phyloP scores from a whole-genome alignment of 805 yeast species.

The Barnettozyma salicaria region DNA sequence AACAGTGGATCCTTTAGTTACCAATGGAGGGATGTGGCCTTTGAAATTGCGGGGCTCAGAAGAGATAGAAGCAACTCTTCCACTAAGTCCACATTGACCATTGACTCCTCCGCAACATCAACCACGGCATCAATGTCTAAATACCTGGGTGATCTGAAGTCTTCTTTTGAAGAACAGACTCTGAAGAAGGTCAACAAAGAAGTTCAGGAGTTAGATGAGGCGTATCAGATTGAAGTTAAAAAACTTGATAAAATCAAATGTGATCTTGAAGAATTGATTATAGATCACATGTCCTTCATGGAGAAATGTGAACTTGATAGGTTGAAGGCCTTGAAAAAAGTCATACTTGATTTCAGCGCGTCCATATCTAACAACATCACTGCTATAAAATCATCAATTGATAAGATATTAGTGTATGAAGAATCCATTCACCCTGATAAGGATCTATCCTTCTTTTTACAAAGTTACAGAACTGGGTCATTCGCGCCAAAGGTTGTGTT shows the following conservation, averaged over 20 bases:
- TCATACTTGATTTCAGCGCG: slow-evolving; percentile 64
- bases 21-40: slow-evolving; percentile 76
- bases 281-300: slow-evolving; percentile 71
- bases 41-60: slow-evolving; percentile 40
- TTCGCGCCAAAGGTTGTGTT: slow-evolving; percentile 67
- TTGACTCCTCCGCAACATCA: slow-evolving; percentile 22
- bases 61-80: slow-evolving; percentile 5
- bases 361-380: slow-evolving; percentile 57
- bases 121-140: slow-evolving; percentile 15
- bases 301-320: slow-evolving; percentile 80
- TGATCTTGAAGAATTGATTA: slow-evolving; percentile 63
- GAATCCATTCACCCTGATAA: slow-evolving; percentile 64
- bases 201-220: slow-evolving; percentile 49
- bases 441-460: slow-evolving; percentile 62
- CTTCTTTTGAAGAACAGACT: slow-evolving; percentile 42
- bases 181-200: slow-evolving; percentile 49
- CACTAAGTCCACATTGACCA: slow-evolving; percentile 22
- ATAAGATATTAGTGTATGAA: slow-evolving; percentile 56
- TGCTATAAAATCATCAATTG: slow-evolving; percentile 51
- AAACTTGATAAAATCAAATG: slow-evolving; percentile 64
- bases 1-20: slow-evolving; percentile 69
- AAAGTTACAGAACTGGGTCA: slow-evolving; percentile 65
- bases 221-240: slow-evolving; percentile 48
- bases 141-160: slow-evolving; percentile 23
- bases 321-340: slow-evolving; percentile 68